Base-by-base conservation (phyloP, 1,284 basidiomycete genomes). In the Leccinum fallax region DNA sequence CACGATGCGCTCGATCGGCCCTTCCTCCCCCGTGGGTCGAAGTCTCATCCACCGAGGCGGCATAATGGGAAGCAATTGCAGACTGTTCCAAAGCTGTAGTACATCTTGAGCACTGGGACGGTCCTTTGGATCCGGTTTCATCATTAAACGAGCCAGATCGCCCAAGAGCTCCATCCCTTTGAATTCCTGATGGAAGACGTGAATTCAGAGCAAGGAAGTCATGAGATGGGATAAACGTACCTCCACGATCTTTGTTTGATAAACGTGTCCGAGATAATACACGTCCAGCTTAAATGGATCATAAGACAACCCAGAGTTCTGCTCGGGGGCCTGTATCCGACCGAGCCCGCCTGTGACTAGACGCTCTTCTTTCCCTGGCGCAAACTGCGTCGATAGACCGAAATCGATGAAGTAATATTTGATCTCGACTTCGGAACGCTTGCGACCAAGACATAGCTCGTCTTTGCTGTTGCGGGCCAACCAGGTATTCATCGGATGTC, bases 401-500 rank as follows among this genome's bases (percentile, higher is more conserved):
- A 72, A 76, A 56, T 73, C 74, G 13, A 76, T 67, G 2, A 72
- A 66, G 34, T 65, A 66, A 56, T 75, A 76, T 5, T 51, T 68
- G 6, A 71, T 71, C 4, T 68, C 54, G 24, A 28, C 51, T 19
- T 67, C 64, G 0, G 65, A 73, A 0, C 70, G 66, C 2, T 57
- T 60, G 21, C 56, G 54, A 10, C 34, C 38, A 1, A 48, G 53
- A 1, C 13, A 21, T 1, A 60, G 32, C 19, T 59, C 55, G 0
- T 19, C 19, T n/a, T 43, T 43, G 5, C 56, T 59, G 10, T 72
- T 28, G 6, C 59, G 67, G 1, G 61, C 63, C 30, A 2, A 5
- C 55, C 52, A 59, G 2, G 54, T 52, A 0, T 61, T 4, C 53
- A 63, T 61, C 0, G 73, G 70, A 67, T 77, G 74, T 58, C 69